A percentile compares a stretch with the other conserved stretches of the same genome.
Conservation (phyloP, 2,329 filamentous ascomycete species). For the Ceratocystis ficicola region DNA sequence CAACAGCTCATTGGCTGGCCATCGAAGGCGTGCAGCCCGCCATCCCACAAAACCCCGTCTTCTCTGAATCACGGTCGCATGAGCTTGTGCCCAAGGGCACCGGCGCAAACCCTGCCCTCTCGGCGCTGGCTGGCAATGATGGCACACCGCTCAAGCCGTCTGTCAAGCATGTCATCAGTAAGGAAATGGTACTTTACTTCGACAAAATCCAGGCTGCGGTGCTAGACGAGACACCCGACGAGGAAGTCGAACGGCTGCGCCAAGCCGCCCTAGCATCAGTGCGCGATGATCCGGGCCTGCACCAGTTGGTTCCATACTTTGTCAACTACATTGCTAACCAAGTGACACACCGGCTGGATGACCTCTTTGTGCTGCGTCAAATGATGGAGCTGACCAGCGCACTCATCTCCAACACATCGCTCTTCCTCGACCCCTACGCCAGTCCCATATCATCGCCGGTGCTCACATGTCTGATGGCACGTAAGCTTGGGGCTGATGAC, state of each 20-base stretch:
- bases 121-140: slow-evolving; percentile 49
- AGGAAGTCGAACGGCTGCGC: slow-evolving; percentile 58
- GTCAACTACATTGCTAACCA: slow-evolving; percentile 92
- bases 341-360: slow-evolving; percentile 85
- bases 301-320: slow-evolving; percentile 93
- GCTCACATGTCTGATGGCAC: slow-evolving; percentile 72
- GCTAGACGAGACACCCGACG: slow-evolving; percentile 75
- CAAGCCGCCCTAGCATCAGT: slow-evolving; percentile 77
- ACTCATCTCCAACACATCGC: slow-evolving; percentile 67
- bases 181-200: slow-evolving; percentile 93
- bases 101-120: slow-evolving; percentile 66
- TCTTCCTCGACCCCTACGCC: slow-evolving; percentile 56
- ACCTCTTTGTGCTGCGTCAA: slow-evolving; percentile 75
- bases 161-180: slow-evolving; percentile 91
- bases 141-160: slow-evolving; percentile 60
- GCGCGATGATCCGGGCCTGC: slow-evolving; percentile 77
- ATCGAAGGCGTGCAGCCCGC: slow-evolving; percentile 95
- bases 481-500: slow-evolving; percentile 56
- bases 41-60: slow-evolving; percentile 90
- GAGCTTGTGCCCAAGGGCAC: slow-evolving; percentile 84
- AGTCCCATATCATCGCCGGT: slow-evolving; percentile 67
- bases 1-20: slow-evolving; percentile 82
- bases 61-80: slow-evolving; percentile 67
- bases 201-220: slow-evolving; percentile 86
- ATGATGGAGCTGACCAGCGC: slow-evolving; percentile 86